Evolutionary conservation across 176 grass and related monocot species (phyloP).

Genomic region (Poa annua): DNA sequence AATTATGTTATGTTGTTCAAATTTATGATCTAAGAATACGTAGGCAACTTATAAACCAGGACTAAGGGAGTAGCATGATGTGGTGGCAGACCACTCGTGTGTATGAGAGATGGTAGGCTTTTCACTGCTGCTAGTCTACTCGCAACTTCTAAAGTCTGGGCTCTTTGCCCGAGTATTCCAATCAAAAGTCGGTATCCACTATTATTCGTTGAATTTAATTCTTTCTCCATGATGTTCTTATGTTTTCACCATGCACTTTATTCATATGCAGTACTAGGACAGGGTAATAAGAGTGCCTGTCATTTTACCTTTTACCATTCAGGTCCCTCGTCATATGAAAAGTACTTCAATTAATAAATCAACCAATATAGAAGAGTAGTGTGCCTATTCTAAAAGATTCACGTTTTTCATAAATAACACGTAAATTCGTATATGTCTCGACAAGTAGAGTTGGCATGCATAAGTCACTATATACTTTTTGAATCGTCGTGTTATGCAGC

Average conservation of each 20-base stretch:
- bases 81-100: not conserved
- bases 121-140: not conserved
- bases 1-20: no score
- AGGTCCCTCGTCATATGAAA: not conserved
- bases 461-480: no score
- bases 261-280: no score
- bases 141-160: not conserved
- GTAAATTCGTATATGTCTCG: not conserved
- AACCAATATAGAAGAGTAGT: not conserved
- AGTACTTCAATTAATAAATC: not conserved
- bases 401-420: not conserved
- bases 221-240: not conserved
- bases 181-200: not conserved
- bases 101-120: not conserved
- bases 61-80: no score
- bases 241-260: not conserved
- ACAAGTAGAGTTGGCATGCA: no score
- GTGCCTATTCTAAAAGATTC: not conserved
- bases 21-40: no score
- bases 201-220: no score
- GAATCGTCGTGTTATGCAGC: no score
- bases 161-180: no score
- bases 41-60: no score
- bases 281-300: no score
- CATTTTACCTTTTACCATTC: not conserved